Evolutionary conservation across 306 rosid species (phyloP), one percentile per base, ranked within the genome.

Genomic region (Sicyos edulis): DNA sequence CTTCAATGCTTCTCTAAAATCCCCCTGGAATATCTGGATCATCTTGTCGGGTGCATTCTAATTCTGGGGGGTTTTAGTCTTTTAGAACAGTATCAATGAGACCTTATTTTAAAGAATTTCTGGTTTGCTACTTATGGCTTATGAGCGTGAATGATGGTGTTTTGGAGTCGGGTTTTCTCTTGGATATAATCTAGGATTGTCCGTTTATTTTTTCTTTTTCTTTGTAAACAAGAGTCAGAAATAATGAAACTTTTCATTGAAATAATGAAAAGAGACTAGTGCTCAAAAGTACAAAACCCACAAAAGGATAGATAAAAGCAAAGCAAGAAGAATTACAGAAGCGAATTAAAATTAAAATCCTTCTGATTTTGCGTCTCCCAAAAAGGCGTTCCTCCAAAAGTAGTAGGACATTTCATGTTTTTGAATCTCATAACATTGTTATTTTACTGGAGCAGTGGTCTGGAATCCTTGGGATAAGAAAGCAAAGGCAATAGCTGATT

Each of bases 391-490:
- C 26, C 52, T n/a, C 22, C 3, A 1, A 7, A 4, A 42, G n/a
- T 64, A 44, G 71, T 19, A 65, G 71, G 14, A 9, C 9, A 44
- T 45, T 66, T 37, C 72, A 45, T 47, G 53, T 37, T 37, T 45
- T 47, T 66, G 71, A 66, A 66, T 21, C 55, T 66, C 37, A 66
- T 11, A 6, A 8, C 37, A 22, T 26, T 3, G 21, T 22, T 69
- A 15, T 69, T 69, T 26, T 50, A 49, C 10, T 51, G 59, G 40
- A 82, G 66, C 85, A 95, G 99, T 91, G 80, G 99, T 95, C 54
- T 95, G 99, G 99, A 95, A 95, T 82, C 96, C 99, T 54, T 95
- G 99, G 99, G 99, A 95, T 83, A 95, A 95, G 91, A 95, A 89
- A 85, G 96, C 96, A 69, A 95, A 95, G 82, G 84, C 95, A 74